Percentiles rank a stretch among this genome's conserved stretches.
Evolutionary conservation across 2,329 filamentous ascomycete species (phyloP).

Genomic region (Sclerotinia borealis): DNA sequence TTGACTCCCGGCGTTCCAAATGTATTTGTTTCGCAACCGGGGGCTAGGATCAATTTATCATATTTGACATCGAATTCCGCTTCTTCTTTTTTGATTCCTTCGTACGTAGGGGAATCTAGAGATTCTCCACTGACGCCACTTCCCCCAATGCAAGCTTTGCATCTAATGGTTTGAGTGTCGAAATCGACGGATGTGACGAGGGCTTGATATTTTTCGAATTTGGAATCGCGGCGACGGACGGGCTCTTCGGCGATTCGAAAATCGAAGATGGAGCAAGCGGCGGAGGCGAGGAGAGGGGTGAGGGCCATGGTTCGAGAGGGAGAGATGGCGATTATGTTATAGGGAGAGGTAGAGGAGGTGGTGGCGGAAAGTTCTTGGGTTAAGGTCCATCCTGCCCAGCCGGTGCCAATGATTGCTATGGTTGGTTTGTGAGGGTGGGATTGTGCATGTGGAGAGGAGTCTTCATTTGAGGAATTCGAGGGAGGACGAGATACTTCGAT

Average conservation of each 20-base stretch:
- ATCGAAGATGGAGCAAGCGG: constrained; percentile 40
- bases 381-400: constrained; percentile 35
- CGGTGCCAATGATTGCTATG: constrained; percentile 1
- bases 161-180: constrained; percentile 32
- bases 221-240: constrained; percentile 18
- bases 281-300: constrained; percentile 40
- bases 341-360: constrained; percentile 23
- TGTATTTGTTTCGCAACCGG: constrained; percentile 34
- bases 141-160: constrained; percentile 19
- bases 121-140: background rate
- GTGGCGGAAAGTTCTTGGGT: constrained; percentile 33
- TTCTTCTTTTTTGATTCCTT: background rate
- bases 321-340: constrained; percentile 38
- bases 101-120: background rate
- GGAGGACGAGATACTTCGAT: background rate
- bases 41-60: constrained; percentile 38
- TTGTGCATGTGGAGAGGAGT: background rate
- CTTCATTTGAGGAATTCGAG: background rate
- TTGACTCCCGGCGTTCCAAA: constrained; percentile 23
- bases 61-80: constrained; percentile 35
- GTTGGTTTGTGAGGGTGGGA: background rate
- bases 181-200: constrained; percentile 32
- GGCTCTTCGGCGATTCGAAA: constrained; percentile 40
- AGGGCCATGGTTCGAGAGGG: constrained; percentile 38
- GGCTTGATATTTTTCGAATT: constrained; percentile 7